Percentiles rank a stretch among this genome's conserved stretches.
phyloP scores from a whole-genome alignment of 306 rosid species.

The Purshia tridentata region DNA sequence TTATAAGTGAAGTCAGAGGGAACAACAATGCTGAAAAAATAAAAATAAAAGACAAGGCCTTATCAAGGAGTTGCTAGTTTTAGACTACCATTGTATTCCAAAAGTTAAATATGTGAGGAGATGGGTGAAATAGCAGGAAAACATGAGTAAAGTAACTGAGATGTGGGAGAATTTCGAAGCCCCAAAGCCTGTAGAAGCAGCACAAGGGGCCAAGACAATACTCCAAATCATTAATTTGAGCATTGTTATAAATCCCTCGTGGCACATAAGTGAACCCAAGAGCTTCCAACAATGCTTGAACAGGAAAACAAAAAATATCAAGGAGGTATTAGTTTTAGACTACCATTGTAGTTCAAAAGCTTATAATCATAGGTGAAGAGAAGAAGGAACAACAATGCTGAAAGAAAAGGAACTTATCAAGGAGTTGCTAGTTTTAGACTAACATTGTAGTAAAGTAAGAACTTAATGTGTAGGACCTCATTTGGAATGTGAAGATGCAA shows the following conservation, averaged over 20 bases:
- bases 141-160: background rate
- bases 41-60: no score
- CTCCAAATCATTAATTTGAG: constrained; percentile 2
- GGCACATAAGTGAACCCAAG: background rate
- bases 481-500: no score
- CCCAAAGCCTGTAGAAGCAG: background rate
- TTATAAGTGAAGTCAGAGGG: background rate
- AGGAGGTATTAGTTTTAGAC: background rate
- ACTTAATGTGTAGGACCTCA: no score
- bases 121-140: background rate
- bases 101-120: background rate
- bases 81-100: background rate
- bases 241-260: background rate
- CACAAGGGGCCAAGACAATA: constrained; percentile 12
- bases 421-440: no score
- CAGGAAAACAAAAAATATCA: background rate
- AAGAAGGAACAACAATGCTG: background rate
- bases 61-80: no score
- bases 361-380: background rate
- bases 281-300: background rate
- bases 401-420: background rate
- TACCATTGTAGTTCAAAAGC: background rate
- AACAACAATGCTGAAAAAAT: background rate
- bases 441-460: no score
- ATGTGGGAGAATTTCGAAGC: constrained; percentile 10